Percentiles rank a stretch among this genome's conserved stretches.
Evolutionary conservation across 2,329 filamentous ascomycete genomes (phyloP).

Genomic region (Cercospora beticola): DNA sequence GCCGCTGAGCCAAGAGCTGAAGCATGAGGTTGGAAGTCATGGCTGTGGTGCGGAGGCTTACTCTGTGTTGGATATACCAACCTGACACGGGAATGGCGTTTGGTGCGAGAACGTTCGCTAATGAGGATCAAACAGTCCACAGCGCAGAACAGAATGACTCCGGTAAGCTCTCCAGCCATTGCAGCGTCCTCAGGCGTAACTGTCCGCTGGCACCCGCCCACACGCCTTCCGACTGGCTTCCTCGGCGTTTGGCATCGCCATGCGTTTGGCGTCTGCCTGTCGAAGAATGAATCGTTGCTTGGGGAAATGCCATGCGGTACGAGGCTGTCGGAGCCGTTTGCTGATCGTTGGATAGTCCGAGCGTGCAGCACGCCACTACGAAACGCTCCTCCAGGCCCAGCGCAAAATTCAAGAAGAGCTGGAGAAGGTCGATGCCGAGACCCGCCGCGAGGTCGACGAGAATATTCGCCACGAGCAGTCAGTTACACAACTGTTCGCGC

Average conservation of each 20-base stretch:
- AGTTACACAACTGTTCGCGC: conserved; percentile 60
- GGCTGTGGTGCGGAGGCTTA: not conserved
- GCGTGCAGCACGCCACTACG: conserved; percentile 90
- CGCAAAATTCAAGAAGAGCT: conserved; percentile 89
- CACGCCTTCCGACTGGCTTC: not conserved
- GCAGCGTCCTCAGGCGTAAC: not conserved
- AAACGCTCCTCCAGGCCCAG: conserved; percentile 84
- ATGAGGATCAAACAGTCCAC: conserved; percentile 15
- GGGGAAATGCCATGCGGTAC: not conserved
- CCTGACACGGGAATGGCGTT: not conserved
- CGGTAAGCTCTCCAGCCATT: conserved; percentile 57
- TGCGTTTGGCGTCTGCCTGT: not conserved
- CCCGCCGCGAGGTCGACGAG: conserved; percentile 78
- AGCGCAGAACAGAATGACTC: conserved; percentile 67
- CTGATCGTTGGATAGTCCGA: conserved; percentile 65
- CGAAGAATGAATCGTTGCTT: not conserved
- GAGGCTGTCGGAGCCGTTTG: not conserved
- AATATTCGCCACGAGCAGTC: conserved; percentile 83
- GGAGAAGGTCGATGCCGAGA: conserved; percentile 82
- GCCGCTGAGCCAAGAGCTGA: not conserved
- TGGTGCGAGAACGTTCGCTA: conserved; percentile 2
- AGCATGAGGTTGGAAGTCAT: not conserved
- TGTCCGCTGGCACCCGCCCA: not conserved
- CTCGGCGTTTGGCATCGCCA: not conserved
- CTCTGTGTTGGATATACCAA: not conserved